Evolutionary conservation across 2,329 filamentous ascomycete genomes (phyloP).

Genomic region (Aureobasidium namibiae): DNA sequence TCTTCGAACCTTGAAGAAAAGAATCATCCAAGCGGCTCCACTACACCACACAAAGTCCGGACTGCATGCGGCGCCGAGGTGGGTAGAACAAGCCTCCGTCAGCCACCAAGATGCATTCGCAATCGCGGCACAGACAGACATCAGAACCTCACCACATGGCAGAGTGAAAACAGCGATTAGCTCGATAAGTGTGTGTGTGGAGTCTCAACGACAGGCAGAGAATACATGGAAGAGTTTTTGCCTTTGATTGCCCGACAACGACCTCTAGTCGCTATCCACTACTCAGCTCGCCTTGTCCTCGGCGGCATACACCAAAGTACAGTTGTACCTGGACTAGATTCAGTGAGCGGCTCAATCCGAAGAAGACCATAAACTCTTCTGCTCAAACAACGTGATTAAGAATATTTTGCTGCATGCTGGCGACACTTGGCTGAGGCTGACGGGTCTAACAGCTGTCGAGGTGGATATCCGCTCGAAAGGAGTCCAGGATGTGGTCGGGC

Average conservation of each 20-base stretch:
- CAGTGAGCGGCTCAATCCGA: neutral
- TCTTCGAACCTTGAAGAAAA: neutral
- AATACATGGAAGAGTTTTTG: neutral
- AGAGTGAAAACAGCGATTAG: neutral
- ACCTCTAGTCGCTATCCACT: neutral
- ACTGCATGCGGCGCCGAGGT: neutral
- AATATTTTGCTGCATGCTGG: neutral
- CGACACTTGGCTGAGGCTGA: no score
- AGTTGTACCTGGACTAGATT: conserved; percentile 6
- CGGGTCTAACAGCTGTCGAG: no score
- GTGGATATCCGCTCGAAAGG: neutral
- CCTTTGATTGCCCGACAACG: neutral
- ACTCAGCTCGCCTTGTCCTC: conserved; percentile 7
- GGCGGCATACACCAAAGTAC: neutral
- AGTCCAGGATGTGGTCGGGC: neutral
- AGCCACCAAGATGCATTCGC: neutral
- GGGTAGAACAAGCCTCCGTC: neutral
- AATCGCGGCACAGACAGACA: conserved; percentile 1
- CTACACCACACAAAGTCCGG: neutral
- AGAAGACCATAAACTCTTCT: neutral
- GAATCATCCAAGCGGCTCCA: neutral
- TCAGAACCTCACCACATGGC: neutral
- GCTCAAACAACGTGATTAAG: neutral
- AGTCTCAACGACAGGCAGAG: conserved; percentile 7
- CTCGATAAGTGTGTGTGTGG: neutral